Base-by-base conservation (phyloP, 495 filamentous ascomycete genomes). In the Podospora pseudoanserina region DNA sequence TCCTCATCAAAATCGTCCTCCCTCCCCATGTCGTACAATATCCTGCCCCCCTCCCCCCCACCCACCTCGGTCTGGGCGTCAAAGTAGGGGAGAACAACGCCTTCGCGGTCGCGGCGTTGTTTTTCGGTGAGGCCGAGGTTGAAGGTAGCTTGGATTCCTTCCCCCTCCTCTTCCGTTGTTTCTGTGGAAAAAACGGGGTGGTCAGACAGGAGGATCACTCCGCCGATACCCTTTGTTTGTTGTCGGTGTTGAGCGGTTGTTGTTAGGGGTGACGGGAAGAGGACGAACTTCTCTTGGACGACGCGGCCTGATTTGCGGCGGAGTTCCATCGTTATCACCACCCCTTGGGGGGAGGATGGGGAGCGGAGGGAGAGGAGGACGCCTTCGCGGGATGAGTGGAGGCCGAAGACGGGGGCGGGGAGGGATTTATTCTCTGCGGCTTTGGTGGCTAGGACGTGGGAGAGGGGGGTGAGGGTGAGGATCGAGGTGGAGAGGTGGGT, bases 1-100 rank as follows among this genome's bases (percentile, higher is more conserved):
- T 98, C 96, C 69, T 98, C 95, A 75, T 99, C 95, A 78, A 97
- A 99, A 79, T 99, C 96, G 81, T 99, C 95, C 81, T 97, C 96
- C 64, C 87, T 86, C 32, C 94, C 95, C 89, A 97, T 95, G 64
- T 97, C 94, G 80, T 98, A 98, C 73, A 99, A 74, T 64, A 99
- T 99, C 69, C 94, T 84, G 0, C 96, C 95, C 34, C 92, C 91
- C 15, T 94, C 92, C 15, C 91, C 91, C 0, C 88, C 89, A 0
- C 88, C 88, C 53, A 89, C 80, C 39, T 89, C 88, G 58, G 86
- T 87, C 85, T 99, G 95, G 18, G 95, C 94, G 83, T 98, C 95
- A 73, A 94, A 94, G 78, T 97, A 97, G 32, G 95, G 96, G 71
- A 99, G 75, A 30, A 97, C 92, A 20, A 99, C 88, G 3, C 90